These are phyloP conservation scores for Ophiostoma novo-ulmi DNA, from an alignment of 2,329 filamentous ascomycete genomes.

Conservation along the genomic window DNA sequence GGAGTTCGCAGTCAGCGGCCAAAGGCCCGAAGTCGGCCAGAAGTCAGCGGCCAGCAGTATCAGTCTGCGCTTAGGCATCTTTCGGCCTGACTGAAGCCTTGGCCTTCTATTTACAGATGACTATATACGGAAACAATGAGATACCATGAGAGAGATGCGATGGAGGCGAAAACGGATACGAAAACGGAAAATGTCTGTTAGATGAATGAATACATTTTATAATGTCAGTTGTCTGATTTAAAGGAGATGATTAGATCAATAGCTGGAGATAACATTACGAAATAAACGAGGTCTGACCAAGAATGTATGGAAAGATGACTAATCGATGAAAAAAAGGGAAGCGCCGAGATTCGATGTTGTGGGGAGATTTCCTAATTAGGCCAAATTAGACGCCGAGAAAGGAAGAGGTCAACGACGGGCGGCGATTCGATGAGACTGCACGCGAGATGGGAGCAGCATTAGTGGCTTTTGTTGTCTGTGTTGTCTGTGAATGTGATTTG, in stretches of 20 bases:
- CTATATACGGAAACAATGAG: neutral
- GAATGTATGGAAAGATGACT: neutral
- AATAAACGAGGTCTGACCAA: neutral
- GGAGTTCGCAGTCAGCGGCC: neutral
- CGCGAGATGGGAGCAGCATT: neutral
- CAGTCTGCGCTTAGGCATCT: no score
- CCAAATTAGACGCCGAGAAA: conserved; percentile 15
- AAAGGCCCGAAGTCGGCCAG: no score
- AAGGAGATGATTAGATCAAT: neutral
- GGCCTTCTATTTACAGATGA: neutral
- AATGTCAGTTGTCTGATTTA: no score
- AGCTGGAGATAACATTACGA: neutral
- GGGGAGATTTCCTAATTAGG: conserved; percentile 2
- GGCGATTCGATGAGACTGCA: neutral
- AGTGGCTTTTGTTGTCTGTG: neutral
- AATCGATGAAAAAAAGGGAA: neutral
- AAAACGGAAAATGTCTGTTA: neutral
- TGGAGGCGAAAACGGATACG: neutral
- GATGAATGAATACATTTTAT: neutral
- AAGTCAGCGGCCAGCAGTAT: neutral
- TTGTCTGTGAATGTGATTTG: neutral
- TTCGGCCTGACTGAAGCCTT: no score
- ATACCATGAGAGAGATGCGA: neutral
- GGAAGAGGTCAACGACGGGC: neutral
- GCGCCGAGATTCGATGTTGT: conserved; percentile 5